phyloP scores from a whole-genome alignment of 148 eudicot genomes.

The Rhododendron mucronatum region DNA sequence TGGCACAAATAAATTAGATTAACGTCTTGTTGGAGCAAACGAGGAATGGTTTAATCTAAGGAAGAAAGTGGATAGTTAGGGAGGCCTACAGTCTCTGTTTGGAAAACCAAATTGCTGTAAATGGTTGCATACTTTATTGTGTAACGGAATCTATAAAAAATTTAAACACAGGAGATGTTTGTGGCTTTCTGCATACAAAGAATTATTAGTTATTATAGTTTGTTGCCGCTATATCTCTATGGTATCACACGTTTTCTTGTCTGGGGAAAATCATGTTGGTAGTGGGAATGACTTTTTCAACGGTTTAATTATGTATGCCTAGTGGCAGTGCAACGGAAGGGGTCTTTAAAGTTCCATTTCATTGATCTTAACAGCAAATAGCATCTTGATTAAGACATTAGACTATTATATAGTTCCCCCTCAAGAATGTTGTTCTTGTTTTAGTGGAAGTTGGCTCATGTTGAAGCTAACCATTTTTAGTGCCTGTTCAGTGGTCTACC shows the following conservation, averaged over 20 bases:
- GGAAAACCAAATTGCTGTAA: no score
- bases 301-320: not conserved
- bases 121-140: not conserved
- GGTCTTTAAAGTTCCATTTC: not conserved
- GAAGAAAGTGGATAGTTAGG: no score
- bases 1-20: not conserved
- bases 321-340: not conserved
- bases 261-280: not conserved
- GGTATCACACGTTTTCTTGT: not conserved
- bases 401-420: not conserved
- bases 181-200: not conserved
- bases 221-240: not conserved
- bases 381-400: not conserved
- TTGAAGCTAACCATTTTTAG: not conserved
- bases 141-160: not conserved
- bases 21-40: not conserved
- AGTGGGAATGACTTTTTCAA: not conserved
- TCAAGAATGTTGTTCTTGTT: not conserved
- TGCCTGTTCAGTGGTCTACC: not conserved
- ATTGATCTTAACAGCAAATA: not conserved
- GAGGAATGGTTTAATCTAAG: not conserved
- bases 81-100: not conserved
- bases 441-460: not conserved
- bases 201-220: not conserved
- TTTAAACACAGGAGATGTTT: not conserved